These are phyloP conservation scores for Platanthera zijinensis DNA, from an alignment of 106 monocot genomes.

Conservation along the genomic window DNA sequence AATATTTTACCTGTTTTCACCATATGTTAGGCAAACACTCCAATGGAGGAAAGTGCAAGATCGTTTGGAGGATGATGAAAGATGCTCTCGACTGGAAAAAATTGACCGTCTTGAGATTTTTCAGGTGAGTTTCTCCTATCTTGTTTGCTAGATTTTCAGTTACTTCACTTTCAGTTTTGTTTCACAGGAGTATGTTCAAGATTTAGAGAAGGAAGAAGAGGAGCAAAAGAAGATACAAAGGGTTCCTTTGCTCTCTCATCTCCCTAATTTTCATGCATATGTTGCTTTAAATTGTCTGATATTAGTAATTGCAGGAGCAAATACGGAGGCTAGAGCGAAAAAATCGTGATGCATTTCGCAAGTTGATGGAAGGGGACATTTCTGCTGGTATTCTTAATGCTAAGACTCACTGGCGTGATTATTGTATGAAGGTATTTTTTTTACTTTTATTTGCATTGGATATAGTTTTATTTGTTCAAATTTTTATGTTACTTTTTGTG, in stretches of 20 bases:
- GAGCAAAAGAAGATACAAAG: conserved; percentile 82
- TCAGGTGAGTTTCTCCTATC: conserved; percentile 35
- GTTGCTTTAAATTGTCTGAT: conserved; percentile 2
- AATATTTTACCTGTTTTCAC: conserved; percentile 4
- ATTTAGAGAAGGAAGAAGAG: conserved; percentile 94
- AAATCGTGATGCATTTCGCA: conserved; percentile 91
- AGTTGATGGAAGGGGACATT: conserved; percentile 80
- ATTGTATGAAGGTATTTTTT: conserved; percentile 69
- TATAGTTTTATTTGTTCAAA: background rate
- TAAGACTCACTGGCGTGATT: conserved; percentile 93
- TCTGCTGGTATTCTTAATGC: conserved; percentile 66
- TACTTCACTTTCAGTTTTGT: background rate
- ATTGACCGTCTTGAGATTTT: conserved; percentile 88
- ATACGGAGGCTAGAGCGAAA: conserved; percentile 66
- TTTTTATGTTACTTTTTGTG: conserved; percentile 2
- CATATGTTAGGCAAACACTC: conserved; percentile 48
- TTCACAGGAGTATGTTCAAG: conserved; percentile 77
- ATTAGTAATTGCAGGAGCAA: conserved; percentile 45
- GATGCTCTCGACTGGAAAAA: conserved; percentile 86
- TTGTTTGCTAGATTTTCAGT: conserved; percentile 4
- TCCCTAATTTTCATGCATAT: background rate
- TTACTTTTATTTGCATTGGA: background rate
- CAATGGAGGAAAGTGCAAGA: conserved; percentile 97
- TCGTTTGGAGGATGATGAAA: conserved; percentile 89
- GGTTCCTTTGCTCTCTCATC: conserved; percentile 22